Evolutionary conservation across 768 basidiomycete species (phyloP).

Genomic region (Russula ochroleuca): DNA sequence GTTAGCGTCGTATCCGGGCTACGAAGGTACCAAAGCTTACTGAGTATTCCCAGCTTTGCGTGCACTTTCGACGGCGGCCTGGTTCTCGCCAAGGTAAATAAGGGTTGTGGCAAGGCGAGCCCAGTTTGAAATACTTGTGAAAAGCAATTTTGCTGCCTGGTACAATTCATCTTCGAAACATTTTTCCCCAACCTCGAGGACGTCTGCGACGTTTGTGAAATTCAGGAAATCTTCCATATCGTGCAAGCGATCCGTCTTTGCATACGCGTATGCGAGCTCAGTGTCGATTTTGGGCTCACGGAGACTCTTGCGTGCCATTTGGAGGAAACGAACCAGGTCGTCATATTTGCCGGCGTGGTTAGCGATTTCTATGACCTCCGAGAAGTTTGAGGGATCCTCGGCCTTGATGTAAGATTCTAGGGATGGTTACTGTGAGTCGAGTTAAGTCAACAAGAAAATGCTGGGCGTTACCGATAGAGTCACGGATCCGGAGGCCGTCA

Average conservation of each 20-base stretch:
- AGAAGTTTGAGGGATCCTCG: conserved; percentile 88
- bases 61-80: conserved; percentile 98
- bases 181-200: conserved; percentile 96
- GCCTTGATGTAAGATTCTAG: conserved; percentile 97
- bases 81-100: conserved; percentile 97
- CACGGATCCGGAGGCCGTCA: conserved; percentile 96
- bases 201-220: conserved; percentile 98
- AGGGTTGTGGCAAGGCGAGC: conserved; percentile 95
- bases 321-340: conserved; percentile 93
- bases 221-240: conserved; percentile 99
- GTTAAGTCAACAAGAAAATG: conserved; percentile 8
- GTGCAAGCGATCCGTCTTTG: conserved; percentile 94
- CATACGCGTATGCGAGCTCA: conserved; percentile 96
- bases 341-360: conserved; percentile 88
- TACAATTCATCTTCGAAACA: conserved; percentile 98
- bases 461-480: conserved; percentile 72
- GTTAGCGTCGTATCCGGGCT: conserved; percentile 20
- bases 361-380: conserved; percentile 94
- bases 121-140: conserved; percentile 98
- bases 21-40: conserved; percentile 37
- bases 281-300: conserved; percentile 98
- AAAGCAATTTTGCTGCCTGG: conserved; percentile 93
- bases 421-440: neutral
- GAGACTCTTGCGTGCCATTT: conserved; percentile 97
- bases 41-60: conserved; percentile 98